Evolutionary conservation across 2,329 filamentous ascomycete species (phyloP).

Genomic region (Cercospora citrullina): DNA sequence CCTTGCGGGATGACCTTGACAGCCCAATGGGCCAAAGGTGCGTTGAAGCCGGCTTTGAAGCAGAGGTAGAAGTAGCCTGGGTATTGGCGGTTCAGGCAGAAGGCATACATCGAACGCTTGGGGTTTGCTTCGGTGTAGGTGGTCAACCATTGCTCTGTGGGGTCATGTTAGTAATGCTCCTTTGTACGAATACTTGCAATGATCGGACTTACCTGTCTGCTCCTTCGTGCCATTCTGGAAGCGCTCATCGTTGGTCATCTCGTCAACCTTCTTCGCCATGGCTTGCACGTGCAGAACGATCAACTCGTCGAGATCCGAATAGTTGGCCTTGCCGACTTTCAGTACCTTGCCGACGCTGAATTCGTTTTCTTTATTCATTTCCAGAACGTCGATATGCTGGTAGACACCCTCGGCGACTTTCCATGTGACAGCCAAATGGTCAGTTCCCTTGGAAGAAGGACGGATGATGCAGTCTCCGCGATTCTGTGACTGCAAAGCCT

Average conservation of each 20-base stretch:
- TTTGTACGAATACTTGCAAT: neutral
- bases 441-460: conserved; percentile 89
- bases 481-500: conserved; percentile 83
- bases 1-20: conserved; percentile 92
- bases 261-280: conserved; percentile 96
- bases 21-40: conserved; percentile 73
- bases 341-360: conserved; percentile 87
- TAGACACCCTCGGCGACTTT: conserved; percentile 96
- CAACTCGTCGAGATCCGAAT: conserved; percentile 93
- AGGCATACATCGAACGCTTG: conserved; percentile 87
- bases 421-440: conserved; percentile 96
- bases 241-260: conserved; percentile 93
- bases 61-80: conserved; percentile 94
- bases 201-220: conserved; percentile 72
- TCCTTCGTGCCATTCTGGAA: conserved; percentile 79
- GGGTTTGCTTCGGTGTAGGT: conserved; percentile 97
- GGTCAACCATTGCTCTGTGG: conserved; percentile 84
- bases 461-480: conserved; percentile 91
- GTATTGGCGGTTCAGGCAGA: conserved; percentile 89
- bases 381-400: conserved; percentile 95
- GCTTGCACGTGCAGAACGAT: conserved; percentile 97
- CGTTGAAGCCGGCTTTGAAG: conserved; percentile 84
- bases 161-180: conserved; percentile 11
- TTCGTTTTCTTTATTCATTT: conserved; percentile 95
- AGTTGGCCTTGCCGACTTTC: conserved; percentile 84